phyloP scores from a whole-genome alignment of 768 basidiomycete species.

The Crepidotus variabilis region DNA sequence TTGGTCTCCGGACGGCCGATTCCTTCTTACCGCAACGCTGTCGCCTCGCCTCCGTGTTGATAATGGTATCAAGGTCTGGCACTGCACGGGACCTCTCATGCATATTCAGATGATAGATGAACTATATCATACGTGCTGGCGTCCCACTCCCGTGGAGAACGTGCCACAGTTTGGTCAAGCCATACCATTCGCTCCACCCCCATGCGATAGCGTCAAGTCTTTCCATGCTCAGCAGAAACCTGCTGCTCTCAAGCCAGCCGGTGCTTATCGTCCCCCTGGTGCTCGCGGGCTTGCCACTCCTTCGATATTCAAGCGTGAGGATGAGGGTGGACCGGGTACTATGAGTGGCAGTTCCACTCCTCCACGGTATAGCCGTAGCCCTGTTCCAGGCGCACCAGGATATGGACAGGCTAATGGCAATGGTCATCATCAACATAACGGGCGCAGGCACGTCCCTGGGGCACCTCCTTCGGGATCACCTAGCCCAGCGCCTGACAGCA shows the following conservation, averaged over 20 bases:
- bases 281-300: conserved; percentile 89
- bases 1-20: conserved; percentile 93
- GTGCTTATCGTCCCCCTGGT: conserved; percentile 92
- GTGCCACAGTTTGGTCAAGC: conserved; percentile 63
- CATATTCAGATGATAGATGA: conserved; percentile 84
- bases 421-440: conserved; percentile 18
- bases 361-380: conserved; percentile 58
- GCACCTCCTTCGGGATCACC: conserved; percentile 45
- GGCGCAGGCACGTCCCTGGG: conserved; percentile 72
- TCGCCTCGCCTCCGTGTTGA: conserved; percentile 94
- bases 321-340: conserved; percentile 69
- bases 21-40: conserved; percentile 92
- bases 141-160: conserved; percentile 65
- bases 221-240: conserved; percentile 52
- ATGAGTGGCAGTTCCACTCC: conserved; percentile 59
- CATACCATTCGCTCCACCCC: conserved; percentile 67
- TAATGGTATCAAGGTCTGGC: conserved; percentile 96
- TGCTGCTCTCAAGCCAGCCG: conserved; percentile 61
- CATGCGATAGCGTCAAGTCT: conserved; percentile 52
- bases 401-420: conserved; percentile 34
- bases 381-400: conserved; percentile 47
- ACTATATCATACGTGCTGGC: conserved; percentile 86
- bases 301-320: conserved; percentile 85
- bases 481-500: conserved; percentile 39
- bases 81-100: conserved; percentile 83